Percentiles rank a stretch among this genome's conserved stretches.
Evolutionary conservation across 108 stramenopile genomes (phyloP).

Genomic region (Stephanodiscus triporus): DNA sequence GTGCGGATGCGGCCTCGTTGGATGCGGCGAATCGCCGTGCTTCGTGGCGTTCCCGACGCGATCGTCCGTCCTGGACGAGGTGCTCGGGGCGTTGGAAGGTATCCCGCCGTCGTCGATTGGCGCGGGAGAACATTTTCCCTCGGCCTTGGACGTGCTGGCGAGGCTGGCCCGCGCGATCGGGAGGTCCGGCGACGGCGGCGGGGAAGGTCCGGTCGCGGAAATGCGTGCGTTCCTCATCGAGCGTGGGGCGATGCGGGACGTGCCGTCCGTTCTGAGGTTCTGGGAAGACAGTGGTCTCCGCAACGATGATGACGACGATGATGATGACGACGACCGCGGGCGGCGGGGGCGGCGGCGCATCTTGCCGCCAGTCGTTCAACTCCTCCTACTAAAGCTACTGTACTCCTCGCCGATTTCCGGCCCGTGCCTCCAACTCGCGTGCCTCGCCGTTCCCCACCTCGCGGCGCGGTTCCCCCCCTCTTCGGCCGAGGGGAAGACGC

Average conservation of each 20-base stretch:
- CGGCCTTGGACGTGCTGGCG: constrained; percentile 38
- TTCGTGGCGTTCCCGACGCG: constrained; percentile 37
- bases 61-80: constrained; percentile 13
- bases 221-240: constrained; percentile 29
- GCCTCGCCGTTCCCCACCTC: constrained; percentile 42
- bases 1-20: constrained; percentile 52
- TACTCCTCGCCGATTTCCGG: constrained; percentile 48
- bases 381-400: constrained; percentile 56
- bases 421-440: constrained; percentile 44
- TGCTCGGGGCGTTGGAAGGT: constrained; percentile 25
- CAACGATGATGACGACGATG: background rate
- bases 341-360: constrained; percentile 1
- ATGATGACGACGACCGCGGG: background rate
- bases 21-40: constrained; percentile 48
- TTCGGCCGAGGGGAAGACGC: constrained; percentile 29
- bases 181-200: constrained; percentile 10
- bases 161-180: constrained; percentile 23
- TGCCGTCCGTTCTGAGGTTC: constrained; percentile 46
- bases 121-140: background rate
- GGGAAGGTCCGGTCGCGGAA: background rate
- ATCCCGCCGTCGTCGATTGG: background rate
- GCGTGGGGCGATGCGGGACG: background rate
- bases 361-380: constrained; percentile 44
- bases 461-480: constrained; percentile 20
- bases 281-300: constrained; percentile 24